Evolutionary conservation across 768 basidiomycete genomes (phyloP), one percentile per base, ranked within the genome.

Genomic region (Lactifluus volemus): DNA sequence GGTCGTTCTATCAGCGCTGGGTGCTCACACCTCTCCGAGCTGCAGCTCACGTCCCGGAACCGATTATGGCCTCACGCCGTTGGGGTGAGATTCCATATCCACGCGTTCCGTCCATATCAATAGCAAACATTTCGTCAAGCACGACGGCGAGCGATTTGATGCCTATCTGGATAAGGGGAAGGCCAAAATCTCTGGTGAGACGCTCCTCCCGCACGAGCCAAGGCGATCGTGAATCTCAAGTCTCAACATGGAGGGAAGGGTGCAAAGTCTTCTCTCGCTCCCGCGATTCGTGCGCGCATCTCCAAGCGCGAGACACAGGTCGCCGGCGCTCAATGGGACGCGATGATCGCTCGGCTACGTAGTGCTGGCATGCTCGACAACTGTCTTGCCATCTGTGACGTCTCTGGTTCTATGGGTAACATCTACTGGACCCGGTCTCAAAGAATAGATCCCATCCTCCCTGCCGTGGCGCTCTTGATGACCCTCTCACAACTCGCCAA

Each of bases 331-430:
- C 88, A 89, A 71, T 89, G 87, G 88, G 77, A 78, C 58, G 73
- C 83, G 0, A 74, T 89, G 48, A 71, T 89, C 38, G 71, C 74
- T 17, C 75, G 74, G 6, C 71, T 88, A 5, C 75, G 76, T n/a
- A 79, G 81, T 30, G 72, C 78, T 0, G 84, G 85, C 1, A 69
- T 71, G n/a, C 66, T 90, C 42, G 80, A 84, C 1, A 86, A 83
- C 63, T 76, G 79, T 10, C 68, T 90, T 29, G 87, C 87, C 0
- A 67, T 89, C 30, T 88, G 85, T 70, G 88, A 89, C 67, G 86
- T 89, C 17, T 88, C 85, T 0, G 86, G 84, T 0, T 86, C 84
- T 9, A 89, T 89, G 88, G 85, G 84, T 1, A 25, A 12, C 12
- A 29, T 78, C 3, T 0, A 29, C 42, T 14, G 9, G 25, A 10